These are phyloP conservation scores for Nitzschia sp. DNA, from an alignment of 108 stramenopile species.

Conservation along the genomic window DNA sequence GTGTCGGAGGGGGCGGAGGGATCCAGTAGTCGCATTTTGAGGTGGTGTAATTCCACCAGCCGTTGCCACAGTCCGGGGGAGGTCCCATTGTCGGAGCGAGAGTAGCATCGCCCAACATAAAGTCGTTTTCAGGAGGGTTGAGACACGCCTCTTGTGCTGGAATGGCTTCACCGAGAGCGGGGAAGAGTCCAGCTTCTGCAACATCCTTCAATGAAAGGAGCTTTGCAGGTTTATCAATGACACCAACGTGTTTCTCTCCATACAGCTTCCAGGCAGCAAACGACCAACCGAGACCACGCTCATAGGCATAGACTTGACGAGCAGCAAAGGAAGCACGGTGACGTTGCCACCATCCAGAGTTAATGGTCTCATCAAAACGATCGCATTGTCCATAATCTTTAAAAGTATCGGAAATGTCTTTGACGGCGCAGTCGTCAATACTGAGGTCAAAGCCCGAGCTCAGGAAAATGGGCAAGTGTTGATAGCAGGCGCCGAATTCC, in stretches of 20 bases:
- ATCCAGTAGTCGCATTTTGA: slow-evolving; percentile 77
- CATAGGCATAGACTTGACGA: slow-evolving; percentile 70
- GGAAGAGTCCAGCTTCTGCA: slow-evolving; percentile 61
- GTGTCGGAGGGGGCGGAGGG: slow-evolving; percentile 60
- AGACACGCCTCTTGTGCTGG: slow-evolving; percentile 54
- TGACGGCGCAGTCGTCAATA: slow-evolving; percentile 61
- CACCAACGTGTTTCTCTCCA: slow-evolving; percentile 36
- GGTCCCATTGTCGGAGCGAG: slow-evolving; percentile 61
- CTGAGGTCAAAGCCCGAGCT: slow-evolving; percentile 64
- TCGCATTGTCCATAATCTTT: slow-evolving; percentile 79
- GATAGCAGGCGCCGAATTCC: slow-evolving; percentile 61
- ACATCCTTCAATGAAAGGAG: slow-evolving; percentile 66
- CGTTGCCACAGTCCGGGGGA: slow-evolving; percentile 79
- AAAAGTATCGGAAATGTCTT: slow-evolving; percentile 33
- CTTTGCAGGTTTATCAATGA: slow-evolving; percentile 58
- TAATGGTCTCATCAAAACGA: slow-evolving; percentile 69
- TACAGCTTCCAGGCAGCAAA: slow-evolving; percentile 78
- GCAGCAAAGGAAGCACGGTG: slow-evolving; percentile 68
- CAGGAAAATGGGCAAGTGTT: slow-evolving; percentile 51
- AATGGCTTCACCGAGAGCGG: slow-evolving; percentile 19
- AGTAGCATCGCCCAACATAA: slow-evolving; percentile 76
- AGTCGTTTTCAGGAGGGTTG: slow-evolving; percentile 67
- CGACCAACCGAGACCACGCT: slow-evolving; percentile 70
- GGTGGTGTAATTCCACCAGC: slow-evolving; percentile 76
- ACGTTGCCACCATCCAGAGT: slow-evolving; percentile 69